Conservation (phyloP, 2,329 filamentous ascomycete species). For the Penicillium psychrosexuale region DNA sequence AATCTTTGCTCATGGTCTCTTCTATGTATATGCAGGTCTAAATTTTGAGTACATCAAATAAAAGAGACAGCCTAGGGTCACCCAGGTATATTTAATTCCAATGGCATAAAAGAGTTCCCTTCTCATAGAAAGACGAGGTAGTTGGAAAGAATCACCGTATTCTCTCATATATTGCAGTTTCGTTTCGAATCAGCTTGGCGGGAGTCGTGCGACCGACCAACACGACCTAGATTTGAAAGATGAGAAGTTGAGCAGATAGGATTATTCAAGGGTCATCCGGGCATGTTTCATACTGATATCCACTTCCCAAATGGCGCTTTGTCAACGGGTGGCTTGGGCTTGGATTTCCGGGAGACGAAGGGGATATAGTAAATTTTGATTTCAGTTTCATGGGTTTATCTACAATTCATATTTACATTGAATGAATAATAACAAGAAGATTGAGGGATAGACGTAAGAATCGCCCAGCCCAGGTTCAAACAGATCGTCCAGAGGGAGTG, state of each 20-base stretch:
- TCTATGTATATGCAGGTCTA: neutral
- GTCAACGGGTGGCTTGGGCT: neutral
- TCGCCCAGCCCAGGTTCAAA: neutral
- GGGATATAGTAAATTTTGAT: neutral
- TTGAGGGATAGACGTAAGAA: neutral
- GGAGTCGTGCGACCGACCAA: neutral
- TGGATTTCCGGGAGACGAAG: neutral
- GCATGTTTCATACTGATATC: neutral
- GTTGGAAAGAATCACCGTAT: too few species aligned
- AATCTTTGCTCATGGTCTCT: neutral
- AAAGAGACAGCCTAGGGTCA: too few species aligned
- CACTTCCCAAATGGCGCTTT: neutral
- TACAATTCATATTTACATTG: neutral
- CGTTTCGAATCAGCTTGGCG: neutral
- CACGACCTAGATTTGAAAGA: neutral
- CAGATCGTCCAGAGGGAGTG: neutral
- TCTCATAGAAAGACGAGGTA: neutral
- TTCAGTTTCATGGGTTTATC: neutral
- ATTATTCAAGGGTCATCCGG: too few species aligned
- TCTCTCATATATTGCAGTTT: neutral
- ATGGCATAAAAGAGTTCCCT: constrained; percentile 45
- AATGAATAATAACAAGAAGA: neutral
- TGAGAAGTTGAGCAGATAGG: neutral
- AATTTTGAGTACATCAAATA: neutral
- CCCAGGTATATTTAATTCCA: constrained; percentile 29